Evolutionary conservation across 495 filamentous ascomycete species (phyloP).

Genomic region (Parathielavia hyrcaniae): DNA sequence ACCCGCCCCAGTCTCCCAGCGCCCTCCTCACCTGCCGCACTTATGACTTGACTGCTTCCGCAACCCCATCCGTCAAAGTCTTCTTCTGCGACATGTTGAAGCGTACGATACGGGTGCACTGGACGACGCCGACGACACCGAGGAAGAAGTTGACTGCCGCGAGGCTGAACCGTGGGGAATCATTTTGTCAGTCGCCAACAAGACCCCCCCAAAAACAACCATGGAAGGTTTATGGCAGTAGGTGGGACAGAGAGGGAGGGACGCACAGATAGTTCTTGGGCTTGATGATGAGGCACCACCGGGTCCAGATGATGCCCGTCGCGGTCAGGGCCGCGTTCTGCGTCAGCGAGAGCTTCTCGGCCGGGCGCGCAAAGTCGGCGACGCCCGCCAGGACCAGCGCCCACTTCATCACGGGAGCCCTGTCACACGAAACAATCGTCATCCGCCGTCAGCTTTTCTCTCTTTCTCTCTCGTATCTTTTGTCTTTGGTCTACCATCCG

Average conservation of each 20-base stretch:
- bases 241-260: neutral
- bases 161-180: conserved; percentile 50
- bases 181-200: neutral
- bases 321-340: conserved; percentile 82
- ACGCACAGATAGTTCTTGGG: conserved; percentile 82
- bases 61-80: conserved; percentile 41
- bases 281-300: conserved; percentile 96
- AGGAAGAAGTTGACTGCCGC: conserved; percentile 99
- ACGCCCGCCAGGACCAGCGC: conserved; percentile 83
- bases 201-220: no score
- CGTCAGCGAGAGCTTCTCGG: conserved; percentile 81
- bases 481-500: no score
- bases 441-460: neutral
- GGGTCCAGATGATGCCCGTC: conserved; percentile 95
- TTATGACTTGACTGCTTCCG: conserved; percentile 31
- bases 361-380: conserved; percentile 87
- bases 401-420: conserved; percentile 99
- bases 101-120: conserved; percentile 67
- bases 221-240: neutral
- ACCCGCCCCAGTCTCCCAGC: neutral
- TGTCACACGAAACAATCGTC: conserved; percentile 33
- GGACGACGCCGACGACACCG: conserved; percentile 73
- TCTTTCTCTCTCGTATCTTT: no score
- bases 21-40: neutral
- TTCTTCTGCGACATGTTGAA: conserved; percentile 60